Evolutionary conservation across 1,139 yeast genomes (phyloP).

Genomic region (Hyphopichia fennica): DNA sequence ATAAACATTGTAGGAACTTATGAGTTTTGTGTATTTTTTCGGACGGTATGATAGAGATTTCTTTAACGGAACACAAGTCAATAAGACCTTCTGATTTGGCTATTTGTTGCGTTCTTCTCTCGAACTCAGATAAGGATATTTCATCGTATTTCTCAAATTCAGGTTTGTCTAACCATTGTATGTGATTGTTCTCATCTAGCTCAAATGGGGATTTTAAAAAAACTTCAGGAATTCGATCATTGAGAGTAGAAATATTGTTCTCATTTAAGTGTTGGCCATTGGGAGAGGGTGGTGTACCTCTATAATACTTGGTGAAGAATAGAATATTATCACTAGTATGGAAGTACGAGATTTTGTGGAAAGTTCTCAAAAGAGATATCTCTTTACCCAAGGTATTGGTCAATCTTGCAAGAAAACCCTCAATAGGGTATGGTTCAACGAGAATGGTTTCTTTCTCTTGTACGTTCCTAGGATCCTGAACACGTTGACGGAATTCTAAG

Average conservation of each 20-base stretch:
- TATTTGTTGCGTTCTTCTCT: constrained; percentile 58
- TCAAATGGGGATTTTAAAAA: constrained; percentile 55
- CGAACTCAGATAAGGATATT: constrained; percentile 60
- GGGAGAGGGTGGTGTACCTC: constrained; percentile 65
- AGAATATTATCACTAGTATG: constrained; percentile 62
- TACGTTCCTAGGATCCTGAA: constrained; percentile 5
- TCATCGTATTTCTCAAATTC: constrained; percentile 54
- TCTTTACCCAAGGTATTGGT: constrained; percentile 53
- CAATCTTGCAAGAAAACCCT: constrained; percentile 70
- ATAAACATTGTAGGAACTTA: constrained; percentile 35
- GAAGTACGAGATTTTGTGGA: constrained; percentile 60
- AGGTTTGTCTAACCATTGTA: constrained; percentile 56
- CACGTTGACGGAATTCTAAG: constrained; percentile 58
- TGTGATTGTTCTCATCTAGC: constrained; percentile 47
- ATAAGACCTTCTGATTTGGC: constrained; percentile 61
- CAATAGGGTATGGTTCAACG: constrained; percentile 66
- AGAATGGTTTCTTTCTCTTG: constrained; percentile 11
- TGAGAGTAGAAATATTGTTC: constrained; percentile 16
- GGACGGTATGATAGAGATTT: constrained; percentile 29
- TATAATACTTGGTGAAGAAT: constrained; percentile 54
- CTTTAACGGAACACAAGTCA: constrained; percentile 54
- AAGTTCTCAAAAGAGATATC: constrained; percentile 40
- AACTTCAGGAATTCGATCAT: constrained; percentile 29
- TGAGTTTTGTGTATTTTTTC: constrained; percentile 29
- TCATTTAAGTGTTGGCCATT: constrained; percentile 25